phyloP scores from a whole-genome alignment of 345 rosid species.

The Moringa oleifera region DNA sequence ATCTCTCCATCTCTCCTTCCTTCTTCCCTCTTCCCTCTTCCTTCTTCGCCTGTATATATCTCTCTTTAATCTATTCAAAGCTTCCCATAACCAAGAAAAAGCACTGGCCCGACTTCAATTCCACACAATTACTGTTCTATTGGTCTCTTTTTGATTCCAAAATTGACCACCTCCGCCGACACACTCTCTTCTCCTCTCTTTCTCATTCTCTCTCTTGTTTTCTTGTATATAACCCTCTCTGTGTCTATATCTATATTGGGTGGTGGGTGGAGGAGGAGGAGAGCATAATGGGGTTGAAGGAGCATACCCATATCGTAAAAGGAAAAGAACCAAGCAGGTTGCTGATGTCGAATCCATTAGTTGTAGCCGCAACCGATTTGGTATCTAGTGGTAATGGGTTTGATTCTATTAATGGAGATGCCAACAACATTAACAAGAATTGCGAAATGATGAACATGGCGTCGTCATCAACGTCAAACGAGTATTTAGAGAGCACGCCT shows the following conservation, averaged over 20 bases:
- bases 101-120: too few relatives aligned
- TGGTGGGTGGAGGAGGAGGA: constrained; percentile 7
- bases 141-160: constrained; percentile 24
- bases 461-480: constrained; percentile 30
- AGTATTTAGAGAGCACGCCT: constrained; percentile 29
- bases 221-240: neutral
- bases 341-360: constrained; percentile 49
- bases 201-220: constrained; percentile 15
- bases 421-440: constrained; percentile 17
- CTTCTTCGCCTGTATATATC: neutral
- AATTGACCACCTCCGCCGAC: constrained; percentile 22
- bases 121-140: constrained; percentile 31
- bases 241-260: neutral
- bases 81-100: too few relatives aligned
- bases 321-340: constrained; percentile 80
- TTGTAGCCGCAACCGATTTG: constrained; percentile 28
- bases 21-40: too few relatives aligned
- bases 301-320: constrained; percentile 42
- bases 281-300: constrained; percentile 22
- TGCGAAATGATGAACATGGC: constrained; percentile 16
- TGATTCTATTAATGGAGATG: neutral
- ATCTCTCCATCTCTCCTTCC: neutral
- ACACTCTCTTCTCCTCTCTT: constrained; percentile 13
- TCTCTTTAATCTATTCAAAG: too few relatives aligned
- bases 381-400: constrained; percentile 21